Conservation (phyloP, 805 yeast genomes). For the Saturnispora kantuleensis region DNA sequence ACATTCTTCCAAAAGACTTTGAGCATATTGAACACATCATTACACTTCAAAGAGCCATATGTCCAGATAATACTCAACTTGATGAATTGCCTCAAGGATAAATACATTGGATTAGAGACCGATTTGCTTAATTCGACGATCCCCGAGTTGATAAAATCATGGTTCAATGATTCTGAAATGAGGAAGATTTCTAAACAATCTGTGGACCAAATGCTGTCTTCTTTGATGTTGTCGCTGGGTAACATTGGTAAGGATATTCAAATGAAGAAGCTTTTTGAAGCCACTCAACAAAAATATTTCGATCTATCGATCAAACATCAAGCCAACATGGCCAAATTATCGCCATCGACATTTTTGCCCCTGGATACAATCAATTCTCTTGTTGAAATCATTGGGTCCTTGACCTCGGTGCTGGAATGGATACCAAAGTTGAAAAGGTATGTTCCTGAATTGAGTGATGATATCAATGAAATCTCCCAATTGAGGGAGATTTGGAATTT, state of each 20-base stretch:
- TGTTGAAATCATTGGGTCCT: slow-evolving; percentile 42
- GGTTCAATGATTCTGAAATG: slow-evolving; percentile 30
- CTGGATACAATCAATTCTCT: slow-evolving; percentile 39
- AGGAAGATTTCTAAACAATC: slow-evolving; percentile 25
- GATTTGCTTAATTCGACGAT: slow-evolving; percentile 14
- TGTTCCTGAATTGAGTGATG: slow-evolving; percentile 13
- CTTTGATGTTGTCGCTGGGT: slow-evolving; percentile 8
- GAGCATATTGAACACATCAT: slow-evolving; percentile 48
- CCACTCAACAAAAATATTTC: slow-evolving; percentile 8
- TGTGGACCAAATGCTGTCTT: slow-evolving; percentile 15
- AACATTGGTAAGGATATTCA: slow-evolving; percentile 9
- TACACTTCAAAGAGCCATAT: slow-evolving; percentile 47
- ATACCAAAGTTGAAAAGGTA: slow-evolving; percentile 44
- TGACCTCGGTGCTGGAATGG: slow-evolving; percentile 52
- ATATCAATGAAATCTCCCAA: slow-evolving; percentile 13
- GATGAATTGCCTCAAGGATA: slow-evolving; percentile 31
- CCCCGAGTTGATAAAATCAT: slow-evolving; percentile 17
- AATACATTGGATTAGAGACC: slow-evolving; percentile 24
- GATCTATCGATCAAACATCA: slow-evolving; percentile 7
- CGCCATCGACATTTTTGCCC: slow-evolving; percentile 12
- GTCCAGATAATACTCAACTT: slow-evolving; percentile 35
- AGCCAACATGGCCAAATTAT: slow-evolving; percentile 1
- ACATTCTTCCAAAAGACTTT: slow-evolving; percentile 39
- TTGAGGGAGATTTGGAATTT: slow-evolving; percentile 25
- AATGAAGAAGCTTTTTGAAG: slow-evolving; percentile 1